phyloP scores from a whole-genome alignment of 768 basidiomycete genomes.

The Russula ochroleuca region DNA sequence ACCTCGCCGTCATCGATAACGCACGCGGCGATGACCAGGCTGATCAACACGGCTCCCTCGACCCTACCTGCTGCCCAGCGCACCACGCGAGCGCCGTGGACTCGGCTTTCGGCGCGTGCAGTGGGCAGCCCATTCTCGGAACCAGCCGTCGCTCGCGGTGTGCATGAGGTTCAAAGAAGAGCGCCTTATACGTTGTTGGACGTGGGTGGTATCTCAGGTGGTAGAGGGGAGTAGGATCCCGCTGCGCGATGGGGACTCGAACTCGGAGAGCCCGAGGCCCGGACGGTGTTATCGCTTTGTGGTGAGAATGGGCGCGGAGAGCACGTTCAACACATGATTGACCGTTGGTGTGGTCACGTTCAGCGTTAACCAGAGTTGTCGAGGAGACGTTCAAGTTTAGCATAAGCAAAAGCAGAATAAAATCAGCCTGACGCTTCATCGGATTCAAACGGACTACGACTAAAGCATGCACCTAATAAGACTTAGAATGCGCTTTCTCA shows the following conservation, averaged over 20 bases:
- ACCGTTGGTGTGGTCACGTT: neutral
- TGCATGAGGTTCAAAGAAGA: slow-evolving; percentile 48
- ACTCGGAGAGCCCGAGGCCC: slow-evolving; percentile 24
- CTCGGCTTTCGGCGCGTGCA: slow-evolving; percentile 44
- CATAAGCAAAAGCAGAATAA: too few species aligned
- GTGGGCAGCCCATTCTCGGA: slow-evolving; percentile 40
- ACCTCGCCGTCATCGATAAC: slow-evolving; percentile 43
- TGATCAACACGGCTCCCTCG: slow-evolving; percentile 29
- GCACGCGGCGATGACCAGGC: slow-evolving; percentile 35
- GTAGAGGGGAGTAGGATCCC: slow-evolving; percentile 10
- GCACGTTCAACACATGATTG: slow-evolving; percentile 36
- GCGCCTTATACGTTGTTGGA: slow-evolving; percentile 39
- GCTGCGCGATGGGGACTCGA: slow-evolving; percentile 32
- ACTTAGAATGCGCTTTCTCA: too few species aligned
- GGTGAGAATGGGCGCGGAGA: slow-evolving; percentile 48
- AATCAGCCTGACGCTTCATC: too few species aligned
- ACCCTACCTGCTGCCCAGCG: slow-evolving; percentile 2
- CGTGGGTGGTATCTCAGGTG: slow-evolving; percentile 34
- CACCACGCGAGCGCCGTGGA: slow-evolving; percentile 30
- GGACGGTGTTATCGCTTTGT: slow-evolving; percentile 50
- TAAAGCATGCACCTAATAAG: too few species aligned
- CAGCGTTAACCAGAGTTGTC: neutral
- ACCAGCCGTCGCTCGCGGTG: slow-evolving; percentile 37
- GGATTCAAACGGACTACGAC: too few species aligned
- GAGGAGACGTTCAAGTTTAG: too few species aligned